A percentile compares a stretch with the other conserved stretches of the same genome.
These are phyloP conservation scores for Citrus maxima DNA, from an alignment of 345 rosid genomes.

Conservation along the genomic window DNA sequence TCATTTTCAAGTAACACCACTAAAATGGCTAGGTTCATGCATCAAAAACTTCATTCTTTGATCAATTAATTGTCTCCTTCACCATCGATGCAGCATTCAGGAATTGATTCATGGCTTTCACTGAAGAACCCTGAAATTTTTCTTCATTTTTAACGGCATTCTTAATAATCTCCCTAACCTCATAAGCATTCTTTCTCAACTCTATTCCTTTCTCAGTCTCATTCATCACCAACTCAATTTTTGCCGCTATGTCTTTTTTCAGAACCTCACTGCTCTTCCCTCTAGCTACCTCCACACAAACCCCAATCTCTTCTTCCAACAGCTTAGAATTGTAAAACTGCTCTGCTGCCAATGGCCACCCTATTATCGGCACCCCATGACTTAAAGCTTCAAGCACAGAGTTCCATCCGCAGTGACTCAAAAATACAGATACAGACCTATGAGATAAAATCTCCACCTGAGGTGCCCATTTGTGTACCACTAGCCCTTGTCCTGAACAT, in stretches of 20 bases:
- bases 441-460: slow-evolving; percentile 32
- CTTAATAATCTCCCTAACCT: slow-evolving; percentile 32
- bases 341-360: slow-evolving; percentile 29
- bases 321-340: slow-evolving; percentile 31
- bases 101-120: slow-evolving; percentile 35
- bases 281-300: slow-evolving; percentile 29
- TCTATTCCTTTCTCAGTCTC: slow-evolving; percentile 36
- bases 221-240: slow-evolving; percentile 52
- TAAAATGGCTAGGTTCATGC: slow-evolving; percentile 1
- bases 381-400: slow-evolving; percentile 32
- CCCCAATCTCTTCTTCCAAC: slow-evolving; percentile 21
- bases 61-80: slow-evolving; percentile 13
- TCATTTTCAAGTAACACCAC: too few relatives aligned
- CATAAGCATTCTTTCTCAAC: slow-evolving; percentile 40
- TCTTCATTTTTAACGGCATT: slow-evolving; percentile 27
- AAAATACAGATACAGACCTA: neutral
- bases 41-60: neutral
- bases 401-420: slow-evolving; percentile 23
- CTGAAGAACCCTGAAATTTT: slow-evolving; percentile 12
- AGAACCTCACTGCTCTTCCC: slow-evolving; percentile 21
- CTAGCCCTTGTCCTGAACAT: slow-evolving; percentile 12
- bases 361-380: slow-evolving; percentile 24
- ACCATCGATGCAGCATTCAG: slow-evolving; percentile 23
- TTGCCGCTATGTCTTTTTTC: slow-evolving; percentile 33
- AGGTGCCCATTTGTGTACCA: slow-evolving; percentile 33